Evolutionary conservation across 441 rosid species (phyloP).

Genomic region (Erodium trifolium): DNA sequence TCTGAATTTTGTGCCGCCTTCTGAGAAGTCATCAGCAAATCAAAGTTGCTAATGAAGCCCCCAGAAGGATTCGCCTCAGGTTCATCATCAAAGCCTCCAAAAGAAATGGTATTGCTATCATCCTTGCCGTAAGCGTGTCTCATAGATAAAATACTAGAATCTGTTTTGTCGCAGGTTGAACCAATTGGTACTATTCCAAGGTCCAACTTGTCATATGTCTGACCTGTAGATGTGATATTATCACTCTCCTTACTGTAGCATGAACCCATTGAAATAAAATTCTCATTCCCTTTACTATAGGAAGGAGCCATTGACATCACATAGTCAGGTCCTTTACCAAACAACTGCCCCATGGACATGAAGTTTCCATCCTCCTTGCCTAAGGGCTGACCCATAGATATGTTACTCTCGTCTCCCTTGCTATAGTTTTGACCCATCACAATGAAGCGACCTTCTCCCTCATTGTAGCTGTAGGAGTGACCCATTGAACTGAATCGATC

Average conservation of each 20-base stretch:
- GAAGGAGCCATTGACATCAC: constrained; percentile 33
- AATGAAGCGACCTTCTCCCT: constrained; percentile 34
- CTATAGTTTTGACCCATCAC: constrained; percentile 33
- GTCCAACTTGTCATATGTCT: constrained; percentile 37
- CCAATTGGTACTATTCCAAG: constrained; percentile 29
- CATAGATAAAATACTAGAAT: constrained; percentile 27
- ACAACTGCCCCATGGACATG: constrained; percentile 31
- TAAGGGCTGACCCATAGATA: constrained; percentile 49
- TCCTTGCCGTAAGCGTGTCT: constrained; percentile 27
- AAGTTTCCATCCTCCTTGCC: constrained; percentile 36
- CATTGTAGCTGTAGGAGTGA: constrained; percentile 34
- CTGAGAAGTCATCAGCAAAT: constrained; percentile 36
- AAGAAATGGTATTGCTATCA: constrained; percentile 35
- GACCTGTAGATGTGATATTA: constrained; percentile 28
- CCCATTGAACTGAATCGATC: constrained; percentile 40
- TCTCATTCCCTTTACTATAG: constrained; percentile 34
- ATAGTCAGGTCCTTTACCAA: constrained; percentile 32
- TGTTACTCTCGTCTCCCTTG: constrained; percentile 30
- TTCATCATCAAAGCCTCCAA: constrained; percentile 55
- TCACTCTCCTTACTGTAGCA: constrained; percentile 35
- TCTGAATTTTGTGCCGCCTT: constrained; percentile 33
- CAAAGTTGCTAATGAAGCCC: constrained; percentile 37
- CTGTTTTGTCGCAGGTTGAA: constrained; percentile 26
- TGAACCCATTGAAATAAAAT: constrained; percentile 37
- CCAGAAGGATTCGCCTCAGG: constrained; percentile 39